Conservation (phyloP, 139 green algal species). For the Gonium pectorale region DNA sequence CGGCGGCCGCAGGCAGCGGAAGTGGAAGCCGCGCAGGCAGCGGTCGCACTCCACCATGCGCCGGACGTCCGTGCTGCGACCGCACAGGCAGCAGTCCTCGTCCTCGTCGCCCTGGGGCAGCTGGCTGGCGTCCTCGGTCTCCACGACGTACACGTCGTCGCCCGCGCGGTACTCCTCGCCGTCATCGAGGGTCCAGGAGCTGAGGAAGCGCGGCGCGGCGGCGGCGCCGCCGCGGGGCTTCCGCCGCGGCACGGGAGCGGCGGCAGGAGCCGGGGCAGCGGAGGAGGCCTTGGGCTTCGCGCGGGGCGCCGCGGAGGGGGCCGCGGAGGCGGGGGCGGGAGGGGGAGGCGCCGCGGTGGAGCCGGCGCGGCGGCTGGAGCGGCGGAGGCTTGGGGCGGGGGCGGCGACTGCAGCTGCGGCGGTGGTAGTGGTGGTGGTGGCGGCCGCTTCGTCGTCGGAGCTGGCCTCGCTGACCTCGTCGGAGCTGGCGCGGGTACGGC, state of each 20-base stretch:
- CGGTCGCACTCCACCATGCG: conserved; percentile 91
- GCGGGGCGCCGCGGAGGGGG: too few species aligned
- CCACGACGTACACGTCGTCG: conserved; percentile 42
- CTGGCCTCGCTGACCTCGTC: not conserved
- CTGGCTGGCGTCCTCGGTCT: conserved; percentile 1
- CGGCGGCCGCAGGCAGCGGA: conserved; percentile 83
- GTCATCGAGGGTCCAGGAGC: conserved; percentile 5
- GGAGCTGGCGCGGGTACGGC: not conserved
- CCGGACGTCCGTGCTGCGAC: not conserved
- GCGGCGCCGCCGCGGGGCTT: not conserved
- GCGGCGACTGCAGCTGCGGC: not conserved
- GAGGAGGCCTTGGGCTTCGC: too few species aligned
- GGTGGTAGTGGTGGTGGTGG: not conserved
- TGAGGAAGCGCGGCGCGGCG: not conserved
- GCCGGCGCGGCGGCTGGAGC: too few species aligned
- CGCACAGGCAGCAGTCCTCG: conserved; percentile 41
- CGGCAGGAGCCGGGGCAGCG: not conserved
- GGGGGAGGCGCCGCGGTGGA: not conserved
- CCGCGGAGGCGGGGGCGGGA: not conserved
- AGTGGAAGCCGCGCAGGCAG: conserved; percentile 91
- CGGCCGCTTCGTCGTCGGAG: not conserved
- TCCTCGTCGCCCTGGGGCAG: conserved; percentile 18
- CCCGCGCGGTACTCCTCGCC: not conserved
- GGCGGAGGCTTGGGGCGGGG: too few species aligned
- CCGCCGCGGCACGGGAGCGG: not conserved